Conservation (phyloP, 495 filamentous ascomycete species). For the Penicillium diatomitis region DNA sequence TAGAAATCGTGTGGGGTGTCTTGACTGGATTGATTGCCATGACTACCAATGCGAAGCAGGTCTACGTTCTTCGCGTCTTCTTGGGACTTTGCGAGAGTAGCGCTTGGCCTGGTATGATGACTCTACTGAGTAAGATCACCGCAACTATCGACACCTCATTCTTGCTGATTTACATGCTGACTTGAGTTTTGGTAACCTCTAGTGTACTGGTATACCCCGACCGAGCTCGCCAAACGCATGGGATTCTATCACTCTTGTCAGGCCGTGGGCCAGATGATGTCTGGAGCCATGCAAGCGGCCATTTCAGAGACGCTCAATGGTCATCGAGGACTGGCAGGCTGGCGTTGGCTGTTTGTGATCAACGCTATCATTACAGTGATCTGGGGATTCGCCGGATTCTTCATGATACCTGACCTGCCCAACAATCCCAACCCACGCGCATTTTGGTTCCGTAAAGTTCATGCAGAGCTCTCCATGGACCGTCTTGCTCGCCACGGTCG, state of each 20-base stretch:
- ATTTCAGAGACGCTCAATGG: constrained; percentile 42
- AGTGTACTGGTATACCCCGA: constrained; percentile 30
- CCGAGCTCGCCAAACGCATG: constrained; percentile 39
- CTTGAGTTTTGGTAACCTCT: background rate
- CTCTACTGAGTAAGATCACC: constrained; percentile 16
- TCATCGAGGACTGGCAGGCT: constrained; percentile 47
- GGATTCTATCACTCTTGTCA: constrained; percentile 33
- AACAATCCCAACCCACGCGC: constrained; percentile 23
- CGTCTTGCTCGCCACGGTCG: constrained; percentile 22
- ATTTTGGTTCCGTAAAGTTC: constrained; percentile 22
- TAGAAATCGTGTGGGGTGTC: constrained; percentile 42
- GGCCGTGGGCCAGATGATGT: constrained; percentile 27
- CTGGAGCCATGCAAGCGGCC: constrained; percentile 24
- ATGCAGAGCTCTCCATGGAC: constrained; percentile 20
- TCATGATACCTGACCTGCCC: constrained; percentile 47
- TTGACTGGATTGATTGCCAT: constrained; percentile 23
- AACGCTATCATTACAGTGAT: constrained; percentile 40
- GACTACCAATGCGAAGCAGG: constrained; percentile 17
- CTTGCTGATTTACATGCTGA: background rate
- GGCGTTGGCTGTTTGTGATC: constrained; percentile 60
- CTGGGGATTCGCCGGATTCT: constrained; percentile 50
- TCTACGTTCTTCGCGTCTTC: constrained; percentile 21
- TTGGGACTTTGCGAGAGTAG: constrained; percentile 26
- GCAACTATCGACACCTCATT: too few species aligned
- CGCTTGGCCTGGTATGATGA: constrained; percentile 28